phyloP scores from a whole-genome alignment of 768 basidiomycete genomes.

The Hemileccinum impolitum region DNA sequence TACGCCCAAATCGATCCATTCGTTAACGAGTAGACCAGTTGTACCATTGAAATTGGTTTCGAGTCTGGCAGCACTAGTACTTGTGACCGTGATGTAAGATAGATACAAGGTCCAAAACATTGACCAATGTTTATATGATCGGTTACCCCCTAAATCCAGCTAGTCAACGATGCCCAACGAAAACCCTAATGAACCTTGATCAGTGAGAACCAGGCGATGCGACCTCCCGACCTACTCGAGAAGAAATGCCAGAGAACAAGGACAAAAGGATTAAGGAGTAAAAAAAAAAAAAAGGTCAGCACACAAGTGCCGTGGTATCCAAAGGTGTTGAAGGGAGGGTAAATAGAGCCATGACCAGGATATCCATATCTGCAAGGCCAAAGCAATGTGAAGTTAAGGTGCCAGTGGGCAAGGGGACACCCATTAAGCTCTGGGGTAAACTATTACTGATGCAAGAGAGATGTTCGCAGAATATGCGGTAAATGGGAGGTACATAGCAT shows the following conservation, averaged over 20 bases:
- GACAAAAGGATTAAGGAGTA: constrained; percentile 1
- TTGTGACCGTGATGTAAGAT: background rate
- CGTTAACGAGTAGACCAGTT: too few species aligned
- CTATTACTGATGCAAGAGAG: constrained; percentile 16
- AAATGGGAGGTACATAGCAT: constrained; percentile 22
- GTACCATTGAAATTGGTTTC: background rate
- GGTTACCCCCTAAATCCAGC: constrained; percentile 13
- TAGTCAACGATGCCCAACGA: constrained; percentile 11
- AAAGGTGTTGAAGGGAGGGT: constrained; percentile 14
- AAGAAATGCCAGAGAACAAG: constrained; percentile 7
- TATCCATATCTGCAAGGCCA: constrained; percentile 10
- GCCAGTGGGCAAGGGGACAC: constrained; percentile 9
- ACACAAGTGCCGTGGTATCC: constrained; percentile 22
- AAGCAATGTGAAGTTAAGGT: constrained; percentile 4
- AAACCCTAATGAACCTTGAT: constrained; percentile 6
- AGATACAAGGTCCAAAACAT: constrained; percentile 3
- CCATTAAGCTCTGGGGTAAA: constrained; percentile 21
- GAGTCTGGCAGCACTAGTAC: background rate
- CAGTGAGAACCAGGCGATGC: background rate
- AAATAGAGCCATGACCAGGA: constrained; percentile 8
- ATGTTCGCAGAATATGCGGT: constrained; percentile 22
- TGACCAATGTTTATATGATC: constrained; percentile 11
- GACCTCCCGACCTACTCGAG: constrained; percentile 1
- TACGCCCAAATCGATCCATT: background rate
- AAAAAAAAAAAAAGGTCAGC: constrained; percentile 6